phyloP scores from a whole-genome alignment of 2,329 filamentous ascomycete genomes.

The Arthrobotrys sphaeroides region DNA sequence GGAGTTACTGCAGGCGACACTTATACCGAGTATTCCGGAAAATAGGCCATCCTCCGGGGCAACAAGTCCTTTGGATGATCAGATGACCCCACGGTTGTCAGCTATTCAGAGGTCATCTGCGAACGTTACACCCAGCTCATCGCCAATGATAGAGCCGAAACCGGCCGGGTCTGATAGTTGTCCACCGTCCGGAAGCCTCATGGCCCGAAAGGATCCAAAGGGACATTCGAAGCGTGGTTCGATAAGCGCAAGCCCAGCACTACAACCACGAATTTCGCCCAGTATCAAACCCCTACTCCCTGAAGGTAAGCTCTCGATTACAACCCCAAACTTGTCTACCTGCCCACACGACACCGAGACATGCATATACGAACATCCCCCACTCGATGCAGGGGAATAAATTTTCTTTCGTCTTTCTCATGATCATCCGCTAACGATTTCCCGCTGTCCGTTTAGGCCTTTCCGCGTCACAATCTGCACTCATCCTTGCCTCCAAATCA shows the following conservation, averaged over 20 bases:
- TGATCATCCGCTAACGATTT: constrained; percentile 42
- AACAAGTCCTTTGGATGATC: constrained; percentile 40
- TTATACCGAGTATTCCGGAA: constrained; percentile 31
- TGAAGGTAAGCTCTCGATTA: constrained; percentile 65
- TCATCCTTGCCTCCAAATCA: constrained; percentile 88
- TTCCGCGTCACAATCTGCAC: constrained; percentile 70
- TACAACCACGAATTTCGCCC: constrained; percentile 89
- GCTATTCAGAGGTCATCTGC: constrained; percentile 38
- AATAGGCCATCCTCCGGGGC: constrained; percentile 25
- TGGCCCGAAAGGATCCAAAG: constrained; percentile 38
- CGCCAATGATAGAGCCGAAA: constrained; percentile 51
- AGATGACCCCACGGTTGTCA: constrained; percentile 50
- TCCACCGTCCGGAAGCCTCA: constrained; percentile 46
- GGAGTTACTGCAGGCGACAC: constrained; percentile 13
- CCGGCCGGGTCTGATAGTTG: constrained; percentile 41
- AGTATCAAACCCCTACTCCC: constrained; percentile 92
- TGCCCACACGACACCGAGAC: constrained; percentile 47
- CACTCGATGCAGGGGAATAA: constrained; percentile 25
- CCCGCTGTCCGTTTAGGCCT: constrained; percentile 58
- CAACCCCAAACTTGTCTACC: constrained; percentile 3
- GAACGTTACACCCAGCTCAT: constrained; percentile 44
- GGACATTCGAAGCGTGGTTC: constrained; percentile 49
- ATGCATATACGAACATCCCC: constrained; percentile 13
- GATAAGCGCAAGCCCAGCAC: constrained; percentile 66
- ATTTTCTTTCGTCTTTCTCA: constrained; percentile 14